Evolutionary conservation across 345 rosid genomes (phyloP).

Genomic region (Mangifera indica): DNA sequence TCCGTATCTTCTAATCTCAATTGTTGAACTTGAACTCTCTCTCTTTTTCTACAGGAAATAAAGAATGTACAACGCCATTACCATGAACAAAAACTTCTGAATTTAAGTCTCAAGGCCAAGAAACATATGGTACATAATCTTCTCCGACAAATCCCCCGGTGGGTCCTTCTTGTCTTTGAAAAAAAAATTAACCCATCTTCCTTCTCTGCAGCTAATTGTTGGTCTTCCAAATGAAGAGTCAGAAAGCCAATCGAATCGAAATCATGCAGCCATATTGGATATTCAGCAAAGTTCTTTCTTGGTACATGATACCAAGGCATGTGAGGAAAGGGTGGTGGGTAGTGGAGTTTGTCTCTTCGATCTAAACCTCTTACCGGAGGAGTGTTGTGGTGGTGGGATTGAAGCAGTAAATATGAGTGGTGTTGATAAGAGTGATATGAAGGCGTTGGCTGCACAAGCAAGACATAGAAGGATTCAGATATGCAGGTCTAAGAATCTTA

Average conservation of each 20-base stretch:
- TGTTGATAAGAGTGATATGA: neutral
- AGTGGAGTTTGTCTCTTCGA: slow-evolving; percentile 21
- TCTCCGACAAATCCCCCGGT: neutral
- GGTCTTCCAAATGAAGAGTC: neutral
- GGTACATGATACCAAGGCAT: neutral
- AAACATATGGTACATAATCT: slow-evolving; percentile 24
- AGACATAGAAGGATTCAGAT: slow-evolving; percentile 37
- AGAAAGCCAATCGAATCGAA: neutral
- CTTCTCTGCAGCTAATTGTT: neutral
- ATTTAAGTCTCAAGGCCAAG: slow-evolving; percentile 27
- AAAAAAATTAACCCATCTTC: neutral
- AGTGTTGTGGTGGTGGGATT: slow-evolving; percentile 4
- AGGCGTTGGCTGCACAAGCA: slow-evolving; percentile 34
- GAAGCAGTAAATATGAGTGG: neutral
- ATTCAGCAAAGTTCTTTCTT: neutral
- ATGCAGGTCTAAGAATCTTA: slow-evolving; percentile 25
- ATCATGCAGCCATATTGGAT: neutral
- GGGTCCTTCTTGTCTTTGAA: neutral
- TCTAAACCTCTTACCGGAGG: slow-evolving; percentile 26
- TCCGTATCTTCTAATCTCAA: too few relatives aligned
- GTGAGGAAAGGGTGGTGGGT: neutral
- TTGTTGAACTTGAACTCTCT: neutral
- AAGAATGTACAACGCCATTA: neutral
- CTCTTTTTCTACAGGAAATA: slow-evolving; percentile 31
- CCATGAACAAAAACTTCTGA: slow-evolving; percentile 17